Conservation (phyloP, 1,139 yeast genomes). For the Wickerhamiella infanticola region DNA sequence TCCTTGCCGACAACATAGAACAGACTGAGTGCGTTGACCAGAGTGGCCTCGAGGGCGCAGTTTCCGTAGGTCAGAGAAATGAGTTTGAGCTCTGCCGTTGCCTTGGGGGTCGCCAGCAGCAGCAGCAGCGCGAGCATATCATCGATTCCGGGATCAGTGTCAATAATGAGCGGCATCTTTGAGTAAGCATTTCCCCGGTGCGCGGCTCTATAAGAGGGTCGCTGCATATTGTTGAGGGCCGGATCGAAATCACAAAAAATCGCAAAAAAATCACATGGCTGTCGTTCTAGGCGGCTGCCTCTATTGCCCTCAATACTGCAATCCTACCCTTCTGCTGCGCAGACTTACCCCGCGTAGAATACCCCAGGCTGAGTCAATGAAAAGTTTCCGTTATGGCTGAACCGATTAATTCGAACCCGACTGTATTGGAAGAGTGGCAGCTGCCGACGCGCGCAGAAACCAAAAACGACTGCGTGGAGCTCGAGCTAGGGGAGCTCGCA, state of each 20-base stretch:
- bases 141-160: constrained; percentile 31
- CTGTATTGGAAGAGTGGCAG: constrained; percentile 56
- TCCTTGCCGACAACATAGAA: constrained; percentile 25
- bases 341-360: not conserved
- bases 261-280: too few relatives aligned
- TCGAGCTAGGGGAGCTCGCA: constrained; percentile 6
- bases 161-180: constrained; percentile 20
- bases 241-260: too few relatives aligned
- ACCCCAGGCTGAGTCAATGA: not conserved
- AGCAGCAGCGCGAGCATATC: constrained; percentile 27
- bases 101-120: constrained; percentile 22
- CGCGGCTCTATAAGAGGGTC: too few relatives aligned
- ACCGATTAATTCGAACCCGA: constrained; percentile 86
- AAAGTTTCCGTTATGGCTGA: constrained; percentile 34
- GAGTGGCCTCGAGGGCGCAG: constrained; percentile 23
- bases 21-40: constrained; percentile 24
- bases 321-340: too few relatives aligned
- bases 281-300: too few relatives aligned
- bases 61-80: constrained; percentile 30
- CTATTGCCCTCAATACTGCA: too few relatives aligned
- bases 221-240: too few relatives aligned
- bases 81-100: constrained; percentile 20
- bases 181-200: not conserved
- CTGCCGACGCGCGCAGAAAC: constrained; percentile 51
- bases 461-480: constrained; percentile 14